Base-by-base conservation (phyloP, 352 stramenopile genomes). In the Phytophthora brassicae region DNA sequence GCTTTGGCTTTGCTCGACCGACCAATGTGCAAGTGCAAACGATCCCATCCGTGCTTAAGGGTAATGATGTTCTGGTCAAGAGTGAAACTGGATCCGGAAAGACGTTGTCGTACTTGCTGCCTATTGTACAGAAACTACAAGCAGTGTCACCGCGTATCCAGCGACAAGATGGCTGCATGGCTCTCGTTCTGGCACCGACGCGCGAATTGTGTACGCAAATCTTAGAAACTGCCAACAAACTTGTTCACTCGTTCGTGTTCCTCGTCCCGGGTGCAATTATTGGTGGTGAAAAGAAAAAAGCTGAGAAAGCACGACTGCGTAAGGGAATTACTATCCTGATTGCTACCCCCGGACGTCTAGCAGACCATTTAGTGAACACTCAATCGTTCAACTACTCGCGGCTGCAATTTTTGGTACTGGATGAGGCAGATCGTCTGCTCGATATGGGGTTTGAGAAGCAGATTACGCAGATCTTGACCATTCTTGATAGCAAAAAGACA, bases 371-470 rank as follows among this genome's bases (percentile, higher is more conserved):
- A n/a, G 81, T 99, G 17, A 97, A 99, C 66, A 92, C 96, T 23
- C 88, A 96, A 20, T 81, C 86, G 43, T 91, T 99, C 52, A 86
- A 82, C 50, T 93, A 99, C 56, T 64, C 77, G 16, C 73, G 72
- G 24, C 93, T 99, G 29, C 89, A 92, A 38, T 92, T 99, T 77
- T 81, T 99, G 24, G 88, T 99, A 16, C 81, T 99, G 0, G 98
- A 99, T 68, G 98, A 99, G 66, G 97, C 97, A 67, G 98, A 99
- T 91, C 87, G 97, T 31, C 97, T 99, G 92, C 74, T 99, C 14
- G 97, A 99, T 74, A 99, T 99, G 97, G 98, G 97, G 24, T 99
- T 99, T 65, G 96, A 99, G 76, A 98, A 97, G 51, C 96, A 99
- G 74, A 99, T 99, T 76, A 94, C 94, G 44, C 88, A 97, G 44